Evolutionary conservation across 228 moss, liverwort and hornwort species (phyloP), one percentile per base, ranked within the genome.

Genomic region (Sphagnum magellanicum): DNA sequence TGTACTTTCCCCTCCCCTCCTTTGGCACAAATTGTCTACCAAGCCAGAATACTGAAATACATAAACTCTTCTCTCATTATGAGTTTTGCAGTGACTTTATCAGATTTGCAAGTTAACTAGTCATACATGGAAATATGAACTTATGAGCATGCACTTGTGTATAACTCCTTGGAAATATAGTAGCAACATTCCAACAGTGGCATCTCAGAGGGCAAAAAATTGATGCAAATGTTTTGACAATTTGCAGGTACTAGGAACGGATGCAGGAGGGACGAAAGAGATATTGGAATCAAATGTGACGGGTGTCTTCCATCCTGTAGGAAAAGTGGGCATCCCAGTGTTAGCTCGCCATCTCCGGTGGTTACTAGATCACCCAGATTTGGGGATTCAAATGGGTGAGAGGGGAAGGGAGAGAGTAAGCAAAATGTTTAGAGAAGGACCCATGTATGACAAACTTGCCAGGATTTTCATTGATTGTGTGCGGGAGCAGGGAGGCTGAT

Each of bases 201-300:
- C 32, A 32, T 32, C 32, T 32, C 32, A 32, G 3, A 32, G 32
- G 32, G 32, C 32, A 32, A 2, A 32, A 32, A 32, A 32, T 2
- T 32, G 2, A 32, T 32, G 32, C 32, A 32, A 32, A 32, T 3
- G 32, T 32, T 32, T 32, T 32, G 32, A 32, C 1, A 32, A 32
- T 32, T 67, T 63, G 50, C 88, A 88, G 88, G 85, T 85, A 50
- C 72, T 92, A 61, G 92, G 85, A 7, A 92, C 89, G 10, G 81
- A 92, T 48, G 83, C 85, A 68, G 92, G 89, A 12, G 92, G 87
- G 8, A 89, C 89, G 0, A 85, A 71, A 72, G 92, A 92, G 79
- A 87, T 92, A 63, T 71, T 92, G 67, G 81, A 76, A 55, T 69
- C n/a, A 14, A 85, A 89, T 50, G 16, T 85, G 0, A 83, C 92